Evolutionary conservation across 805 yeast genomes (phyloP), one percentile per base, ranked within the genome.

Genomic region (Kregervanrija fluxuum): DNA sequence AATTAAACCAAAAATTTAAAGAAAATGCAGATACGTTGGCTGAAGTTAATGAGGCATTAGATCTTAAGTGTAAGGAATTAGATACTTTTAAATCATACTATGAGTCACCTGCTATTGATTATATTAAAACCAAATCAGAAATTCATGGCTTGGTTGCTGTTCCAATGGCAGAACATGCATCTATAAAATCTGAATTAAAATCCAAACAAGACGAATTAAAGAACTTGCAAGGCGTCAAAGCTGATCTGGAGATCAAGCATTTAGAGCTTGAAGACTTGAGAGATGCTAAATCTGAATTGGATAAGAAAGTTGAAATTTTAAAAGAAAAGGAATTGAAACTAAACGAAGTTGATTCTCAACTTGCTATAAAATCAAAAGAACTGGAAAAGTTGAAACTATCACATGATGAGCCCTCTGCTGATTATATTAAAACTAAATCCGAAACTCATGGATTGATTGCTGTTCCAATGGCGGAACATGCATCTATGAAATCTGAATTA

Each of bases 381-480:
- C 9, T 33, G 31, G 36, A 17, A n/a, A 32, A 37, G 51, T 36
- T 50, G 44, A 49, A 52, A 28, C 15, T 17, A 10, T 42, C 43
- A 40, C n/a, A 56, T 11, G 55, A 52, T 5, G 46, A 50, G 10
- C 76, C 78, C 4, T 54, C 65, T 11, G 50, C 55, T 12, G 63
- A 55, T 8, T 60, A 60, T 42, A 49, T 68, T 34, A 45, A 45
- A 14, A 50, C 53, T 8, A 61, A 61, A 35, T 66, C 73, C 4
- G 35, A 49, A 5, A 40, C 43, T 10, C 60, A 51, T 43, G 62
- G 66, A 2, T 46, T 62, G 11, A 46, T 51, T 11, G 50, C 59
- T 35, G 44, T 66, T 28, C 61, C 61, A 33, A 44, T 43, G 31
- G 45, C 40, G 8, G 60, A 48, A 9, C 60, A 61, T 40, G 47